Conservation (phyloP, 768 basidiomycete genomes). For the Boletus rufocinnamomeus region DNA sequence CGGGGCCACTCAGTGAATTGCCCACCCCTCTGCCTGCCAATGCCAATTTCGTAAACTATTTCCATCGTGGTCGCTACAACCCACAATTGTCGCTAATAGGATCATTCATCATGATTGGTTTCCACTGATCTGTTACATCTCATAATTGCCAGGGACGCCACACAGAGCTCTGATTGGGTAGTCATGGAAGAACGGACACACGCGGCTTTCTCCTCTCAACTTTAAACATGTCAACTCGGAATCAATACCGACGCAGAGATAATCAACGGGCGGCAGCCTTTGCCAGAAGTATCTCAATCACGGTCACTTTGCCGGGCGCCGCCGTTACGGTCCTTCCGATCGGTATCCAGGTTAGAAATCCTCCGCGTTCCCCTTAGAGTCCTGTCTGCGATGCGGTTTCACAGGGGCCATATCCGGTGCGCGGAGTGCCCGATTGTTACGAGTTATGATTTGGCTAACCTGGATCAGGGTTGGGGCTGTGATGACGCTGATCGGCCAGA, state of each 20-base stretch:
- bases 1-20: constrained; percentile 11
- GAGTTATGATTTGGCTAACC: constrained; percentile 8
- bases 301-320: constrained; percentile 26
- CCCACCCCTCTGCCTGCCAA: constrained; percentile 14
- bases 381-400: constrained; percentile 16
- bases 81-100: constrained; percentile 21
- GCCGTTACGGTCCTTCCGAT: constrained; percentile 25
- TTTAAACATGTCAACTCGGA: constrained; percentile 28
- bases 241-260: constrained; percentile 25
- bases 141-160: constrained; percentile 29
- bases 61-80: constrained; percentile 18
- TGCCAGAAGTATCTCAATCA: constrained; percentile 17
- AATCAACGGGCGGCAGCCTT: constrained; percentile 21
- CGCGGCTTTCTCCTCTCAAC: constrained; percentile 12
- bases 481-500: constrained; percentile 20
- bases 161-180: constrained; percentile 25
- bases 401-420: constrained; percentile 16
- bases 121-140: constrained; percentile 24
- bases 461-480: constrained; percentile 23
- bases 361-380: constrained; percentile 8
- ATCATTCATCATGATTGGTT: constrained; percentile 23
- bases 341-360: constrained; percentile 22
- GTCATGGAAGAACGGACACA: constrained; percentile 26
- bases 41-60: constrained; percentile 19
- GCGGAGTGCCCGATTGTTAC: constrained; percentile 17